Evolutionary conservation across 169 alveolate genomes (phyloP).

Genomic region (Eimeria necatrix): DNA sequence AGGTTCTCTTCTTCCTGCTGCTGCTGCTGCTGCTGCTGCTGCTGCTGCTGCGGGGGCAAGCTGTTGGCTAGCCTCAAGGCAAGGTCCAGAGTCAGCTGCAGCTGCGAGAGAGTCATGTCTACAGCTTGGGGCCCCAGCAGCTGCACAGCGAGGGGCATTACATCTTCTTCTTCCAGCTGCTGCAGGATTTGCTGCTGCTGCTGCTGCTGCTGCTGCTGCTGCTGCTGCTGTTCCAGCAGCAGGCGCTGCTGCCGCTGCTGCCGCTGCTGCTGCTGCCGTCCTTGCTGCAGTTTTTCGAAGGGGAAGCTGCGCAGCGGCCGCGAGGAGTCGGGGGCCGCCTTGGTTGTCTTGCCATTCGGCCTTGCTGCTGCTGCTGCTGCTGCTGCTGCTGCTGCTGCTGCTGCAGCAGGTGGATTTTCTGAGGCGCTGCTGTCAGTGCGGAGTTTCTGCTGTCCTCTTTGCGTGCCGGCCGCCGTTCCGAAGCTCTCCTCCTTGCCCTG

Average conservation of each 20-base stretch:
- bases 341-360: background rate
- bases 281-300: slow-evolving; percentile 1
- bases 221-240: background rate
- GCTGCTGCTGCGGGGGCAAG: slow-evolving; percentile 56
- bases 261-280: slow-evolving; percentile 27
- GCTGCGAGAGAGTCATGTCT: slow-evolving; percentile 59
- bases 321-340: background rate
- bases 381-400: slow-evolving; percentile 27
- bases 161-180: slow-evolving; percentile 1
- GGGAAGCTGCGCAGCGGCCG: slow-evolving; percentile 10
- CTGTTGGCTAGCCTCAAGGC: slow-evolving; percentile 73
- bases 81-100: slow-evolving; percentile 49
- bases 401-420: slow-evolving; percentile 52
- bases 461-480: background rate
- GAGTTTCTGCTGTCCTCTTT: background rate
- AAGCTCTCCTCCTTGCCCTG: background rate
- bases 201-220: slow-evolving; percentile 31
- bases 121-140: slow-evolving; percentile 72
- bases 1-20: background rate
- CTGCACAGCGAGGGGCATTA: slow-evolving; percentile 70
- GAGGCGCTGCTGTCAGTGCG: background rate
- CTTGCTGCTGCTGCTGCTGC: slow-evolving; percentile 4
- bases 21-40: slow-evolving; percentile 59
- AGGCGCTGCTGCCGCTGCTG: too few relatives aligned
- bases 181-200: slow-evolving; percentile 14